Evolutionary conservation across 1,284 basidiomycete species (phyloP), one percentile per base, ranked within the genome.

Genomic region (Rhodotorula sp.): DNA sequence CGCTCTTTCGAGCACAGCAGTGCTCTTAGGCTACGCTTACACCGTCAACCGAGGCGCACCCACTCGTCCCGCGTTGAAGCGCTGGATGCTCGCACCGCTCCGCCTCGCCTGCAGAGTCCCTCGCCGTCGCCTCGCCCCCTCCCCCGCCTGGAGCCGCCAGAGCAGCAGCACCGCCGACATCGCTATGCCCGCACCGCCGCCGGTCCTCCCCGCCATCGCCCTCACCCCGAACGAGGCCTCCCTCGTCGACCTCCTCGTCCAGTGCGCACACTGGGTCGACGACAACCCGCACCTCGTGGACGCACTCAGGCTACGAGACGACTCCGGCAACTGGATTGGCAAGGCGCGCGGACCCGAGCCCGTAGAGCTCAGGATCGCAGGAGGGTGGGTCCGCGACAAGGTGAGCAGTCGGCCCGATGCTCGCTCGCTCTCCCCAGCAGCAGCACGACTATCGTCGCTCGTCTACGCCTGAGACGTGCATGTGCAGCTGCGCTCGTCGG

Each of bases 351-450:
- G 66, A 2, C 9, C 29, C 5, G 70, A 74, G 32, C 61, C 61
- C 29, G 74, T 80, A 4, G 77, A 78, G 55, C 70, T 79, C 37
- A 61, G 79, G 27, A 71, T 80, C 32, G 79, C 79, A 15, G 79
- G 79, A 17, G 79, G 79, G 9, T 80, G 78, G 78, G 79, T 80
- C 19, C 59, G 79, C 78, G 96, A 99, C 83, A 99, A 99, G 89
- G 94, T 92, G 77, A 82, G 83, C 12, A 10, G 4, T 36, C 34
- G 5, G 3, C 21, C 50, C 32, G 32, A 36, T 34, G 17, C n/a
- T n/a, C 34, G 19, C 53, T 48, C 32, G 44, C 58, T 4, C 46
- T 17, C 46, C 8, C 44, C 13, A 19, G 44, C 44, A 4, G 44
- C 41, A 44, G 19, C 41, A 19, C 41, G 41, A 19, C 41, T 19